phyloP scores from a whole-genome alignment of 2,329 filamentous ascomycete genomes.

The Stylonectria norvegica region DNA sequence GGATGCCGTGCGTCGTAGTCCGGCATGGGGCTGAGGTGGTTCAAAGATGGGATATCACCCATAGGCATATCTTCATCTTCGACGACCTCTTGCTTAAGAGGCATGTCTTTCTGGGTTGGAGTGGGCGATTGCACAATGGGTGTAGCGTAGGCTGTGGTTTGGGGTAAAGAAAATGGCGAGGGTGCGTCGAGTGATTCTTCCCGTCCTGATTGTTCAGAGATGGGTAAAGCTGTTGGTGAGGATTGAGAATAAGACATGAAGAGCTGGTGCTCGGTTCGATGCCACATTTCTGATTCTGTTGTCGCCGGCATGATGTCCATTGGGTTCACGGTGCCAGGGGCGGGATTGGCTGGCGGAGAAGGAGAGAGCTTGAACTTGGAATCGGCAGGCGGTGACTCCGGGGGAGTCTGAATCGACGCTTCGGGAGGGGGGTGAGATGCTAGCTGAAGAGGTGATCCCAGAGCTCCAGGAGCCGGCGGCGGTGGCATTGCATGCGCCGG shows the following conservation, averaged over 20 bases:
- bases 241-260: slow-evolving; percentile 27
- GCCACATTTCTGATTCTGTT: slow-evolving; percentile 36
- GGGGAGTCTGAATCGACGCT: slow-evolving; percentile 22
- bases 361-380: slow-evolving; percentile 25
- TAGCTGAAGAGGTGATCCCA: slow-evolving; percentile 23
- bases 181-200: slow-evolving; percentile 22
- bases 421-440: slow-evolving; percentile 12
- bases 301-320: slow-evolving; percentile 51
- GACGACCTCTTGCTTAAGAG: slow-evolving; percentile 15
- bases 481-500: slow-evolving; percentile 15
- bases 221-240: slow-evolving; percentile 18
- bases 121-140: slow-evolving; percentile 29
- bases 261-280: slow-evolving; percentile 37
- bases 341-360: slow-evolving; percentile 33
- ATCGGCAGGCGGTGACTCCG: slow-evolving; percentile 24
- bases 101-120: slow-evolving; percentile 21
- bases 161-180: slow-evolving; percentile 25
- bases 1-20: slow-evolving; percentile 26
- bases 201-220: slow-evolving; percentile 8
- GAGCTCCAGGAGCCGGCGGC: slow-evolving; percentile 11
- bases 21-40: slow-evolving; percentile 23
- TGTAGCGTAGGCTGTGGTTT: slow-evolving; percentile 18
- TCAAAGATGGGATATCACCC: slow-evolving; percentile 24
- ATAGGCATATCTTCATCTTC: slow-evolving; percentile 23
- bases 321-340: slow-evolving; percentile 49